A percentile compares a stretch with the other conserved stretches of the same genome.
Conservation (phyloP, 2,329 filamentous ascomycete genomes). For the Volutella citrinella region DNA sequence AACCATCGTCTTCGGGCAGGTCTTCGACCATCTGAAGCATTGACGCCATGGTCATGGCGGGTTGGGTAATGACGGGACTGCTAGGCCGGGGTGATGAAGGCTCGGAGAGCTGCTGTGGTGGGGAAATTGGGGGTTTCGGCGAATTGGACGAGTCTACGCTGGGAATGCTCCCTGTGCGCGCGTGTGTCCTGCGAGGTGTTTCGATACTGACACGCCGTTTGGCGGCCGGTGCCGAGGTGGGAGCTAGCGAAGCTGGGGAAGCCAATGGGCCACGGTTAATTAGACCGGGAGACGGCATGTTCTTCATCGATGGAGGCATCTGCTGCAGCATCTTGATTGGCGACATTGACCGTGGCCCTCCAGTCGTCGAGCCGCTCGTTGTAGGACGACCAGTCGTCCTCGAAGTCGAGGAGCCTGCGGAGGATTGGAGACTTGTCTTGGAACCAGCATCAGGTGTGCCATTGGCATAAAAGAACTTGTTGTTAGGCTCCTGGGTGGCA, state of each 20-base stretch:
- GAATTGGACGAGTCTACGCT: slow-evolving; percentile 35
- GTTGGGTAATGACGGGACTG: slow-evolving; percentile 28
- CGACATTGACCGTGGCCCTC: slow-evolving; percentile 44
- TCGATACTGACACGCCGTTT: slow-evolving; percentile 44
- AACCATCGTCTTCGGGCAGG: slow-evolving; percentile 34
- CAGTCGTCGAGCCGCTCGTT: slow-evolving; percentile 27
- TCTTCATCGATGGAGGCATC: slow-evolving; percentile 19
- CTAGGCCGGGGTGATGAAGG: slow-evolving; percentile 36
- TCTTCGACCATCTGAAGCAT: slow-evolving; percentile 57
- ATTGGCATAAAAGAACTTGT: slow-evolving; percentile 76
- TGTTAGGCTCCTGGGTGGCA: no score
- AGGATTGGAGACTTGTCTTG: slow-evolving; percentile 34
- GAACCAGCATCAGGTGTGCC: slow-evolving; percentile 49
- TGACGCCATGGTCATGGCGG: slow-evolving; percentile 50
- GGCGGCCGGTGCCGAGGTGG: slow-evolving; percentile 25
- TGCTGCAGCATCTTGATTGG: slow-evolving; percentile 42
- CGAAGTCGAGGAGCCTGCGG: slow-evolving; percentile 44
- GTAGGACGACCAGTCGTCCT: slow-evolving; percentile 40
- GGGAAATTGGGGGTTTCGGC: slow-evolving; percentile 32
- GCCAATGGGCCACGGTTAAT: slow-evolving; percentile 29
- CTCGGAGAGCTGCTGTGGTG: slow-evolving; percentile 29
- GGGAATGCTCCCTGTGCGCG: slow-evolving; percentile 39
- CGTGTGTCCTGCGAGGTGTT: slow-evolving; percentile 36
- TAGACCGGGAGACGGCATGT: slow-evolving; percentile 13
- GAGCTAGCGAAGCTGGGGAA: slow-evolving; percentile 36